Base-by-base conservation (phyloP, 495 filamentous ascomycete genomes). In the Neurospora pannonica region DNA sequence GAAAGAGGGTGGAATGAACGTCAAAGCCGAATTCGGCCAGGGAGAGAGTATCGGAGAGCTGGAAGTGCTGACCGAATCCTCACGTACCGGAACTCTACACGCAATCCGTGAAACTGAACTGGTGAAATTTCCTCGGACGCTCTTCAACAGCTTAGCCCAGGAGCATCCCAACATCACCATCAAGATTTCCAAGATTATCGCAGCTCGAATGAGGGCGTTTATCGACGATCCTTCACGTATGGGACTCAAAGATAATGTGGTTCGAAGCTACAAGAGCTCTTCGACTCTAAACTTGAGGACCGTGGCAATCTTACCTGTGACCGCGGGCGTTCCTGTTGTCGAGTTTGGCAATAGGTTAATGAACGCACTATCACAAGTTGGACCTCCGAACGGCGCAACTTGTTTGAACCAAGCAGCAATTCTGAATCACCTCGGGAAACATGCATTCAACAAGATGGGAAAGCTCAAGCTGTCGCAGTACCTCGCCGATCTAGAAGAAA, bases 141-240 rank as follows among this genome's bases (percentile, higher is more conserved):
- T 99, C 2, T 99, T 99, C 87, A 99, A 99, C 83, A 98, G 95
- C 79, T 88, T 99, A 7, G 96, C 97, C 0, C 90, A 95, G 78
- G 97, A 98, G 80, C 97, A 99, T 79, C 95, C 97, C 8, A 97
- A 94, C 21, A 98, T 99, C 80, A 98, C 96, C 0, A 98, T 99
- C 75, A 97, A 98, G 82, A 97, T 99, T 15, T 98, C 97, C 4
- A 99, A 98, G 82, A 94, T 99, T 75, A 98, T 99, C 78, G 96
- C 96, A 0, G 93, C 95, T 46, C 89, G 97, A 11, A 99, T 98
- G 96, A 88, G 95, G 73, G 88, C 93, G 37, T 78, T 98, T 75
- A 88, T 97, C 6, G 94, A 98, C 75, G 92, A 93, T 91, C 77
- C 90, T 84, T 77, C 86, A 80, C 72, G 86, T 78, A 75, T 81